A percentile compares a stretch with the other conserved stretches of the same genome.
Evolutionary conservation across 192 early-diverging fungal species (phyloP).

Genomic region (Podila verticillata): DNA sequence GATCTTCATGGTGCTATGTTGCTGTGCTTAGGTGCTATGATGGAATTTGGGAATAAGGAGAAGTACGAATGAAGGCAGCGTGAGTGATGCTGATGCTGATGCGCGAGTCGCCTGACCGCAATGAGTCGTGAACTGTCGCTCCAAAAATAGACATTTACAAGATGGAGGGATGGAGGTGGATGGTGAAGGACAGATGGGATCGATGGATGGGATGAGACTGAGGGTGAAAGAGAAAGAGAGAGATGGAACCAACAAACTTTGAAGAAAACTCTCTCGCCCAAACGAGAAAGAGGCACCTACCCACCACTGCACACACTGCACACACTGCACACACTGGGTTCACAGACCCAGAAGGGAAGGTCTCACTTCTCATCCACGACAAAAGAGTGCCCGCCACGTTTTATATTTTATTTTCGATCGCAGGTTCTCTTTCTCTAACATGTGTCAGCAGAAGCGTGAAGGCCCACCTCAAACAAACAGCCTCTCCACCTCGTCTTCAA

Average conservation of each 20-base stretch:
- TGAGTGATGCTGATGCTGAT: not conserved
- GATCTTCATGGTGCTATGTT: constrained; percentile 62
- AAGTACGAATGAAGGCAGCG: not conserved
- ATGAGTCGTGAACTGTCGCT: not conserved
- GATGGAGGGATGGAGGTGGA: not conserved
- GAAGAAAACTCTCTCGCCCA: too few relatives aligned
- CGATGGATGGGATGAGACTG: not conserved
- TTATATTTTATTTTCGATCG: too few relatives aligned
- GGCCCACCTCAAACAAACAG: not conserved
- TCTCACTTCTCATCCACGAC: too few relatives aligned
- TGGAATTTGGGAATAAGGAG: not conserved
- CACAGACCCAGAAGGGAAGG: too few relatives aligned
- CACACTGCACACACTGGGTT: too few relatives aligned
- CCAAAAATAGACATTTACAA: not conserved
- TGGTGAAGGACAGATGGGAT: too few relatives aligned
- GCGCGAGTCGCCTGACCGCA: not conserved
- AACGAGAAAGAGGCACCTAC: too few relatives aligned
- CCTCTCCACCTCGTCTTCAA: constrained; percentile 24
- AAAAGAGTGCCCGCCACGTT: too few relatives aligned
- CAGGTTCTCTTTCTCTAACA: not conserved
- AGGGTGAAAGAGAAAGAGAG: not conserved
- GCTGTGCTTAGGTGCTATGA: not conserved
- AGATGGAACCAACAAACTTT: not conserved
- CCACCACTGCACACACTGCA: too few relatives aligned
- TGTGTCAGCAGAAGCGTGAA: not conserved